Conservation (phyloP, 805 yeast species). For the Saccharomyces paradoxus region DNA sequence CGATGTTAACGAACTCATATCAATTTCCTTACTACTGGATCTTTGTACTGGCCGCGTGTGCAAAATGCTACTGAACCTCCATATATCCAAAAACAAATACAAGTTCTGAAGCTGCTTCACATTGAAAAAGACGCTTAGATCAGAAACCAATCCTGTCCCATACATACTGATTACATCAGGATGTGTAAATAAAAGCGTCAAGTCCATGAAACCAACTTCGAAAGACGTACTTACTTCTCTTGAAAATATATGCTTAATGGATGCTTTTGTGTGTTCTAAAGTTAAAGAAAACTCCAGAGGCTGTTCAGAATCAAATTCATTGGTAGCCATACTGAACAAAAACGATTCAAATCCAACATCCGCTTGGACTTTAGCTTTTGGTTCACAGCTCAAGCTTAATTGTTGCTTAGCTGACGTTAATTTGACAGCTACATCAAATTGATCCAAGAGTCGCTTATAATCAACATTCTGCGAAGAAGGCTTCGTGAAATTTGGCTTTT, state of each 20-base stretch:
- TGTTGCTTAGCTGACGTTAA: conserved; percentile 65
- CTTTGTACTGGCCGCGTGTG: conserved; percentile 10
- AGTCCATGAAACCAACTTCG: conserved; percentile 37
- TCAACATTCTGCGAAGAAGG: conserved; percentile 21
- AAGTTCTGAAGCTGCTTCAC: conserved; percentile 83
- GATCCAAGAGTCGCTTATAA: conserved; percentile 40
- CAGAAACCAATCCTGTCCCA: conserved; percentile 45
- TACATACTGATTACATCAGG: conserved; percentile 35
- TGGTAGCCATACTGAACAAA: conserved; percentile 48
- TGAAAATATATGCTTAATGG: conserved; percentile 84
- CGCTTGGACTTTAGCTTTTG: conserved; percentile 88
- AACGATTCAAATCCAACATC: conserved; percentile 66
- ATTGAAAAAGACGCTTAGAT: conserved; percentile 56
- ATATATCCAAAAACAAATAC: conserved; percentile 71
- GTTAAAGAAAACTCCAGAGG: conserved; percentile 40
- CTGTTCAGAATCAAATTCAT: conserved; percentile 34
- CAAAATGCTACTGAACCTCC: conserved; percentile 50
- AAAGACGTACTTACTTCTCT: conserved; percentile 79
- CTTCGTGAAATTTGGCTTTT: conserved; percentile 1
- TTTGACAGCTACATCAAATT: conserved; percentile 54
- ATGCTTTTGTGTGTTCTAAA: conserved; percentile 52
- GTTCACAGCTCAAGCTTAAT: conserved; percentile 79
- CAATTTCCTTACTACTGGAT: conserved; percentile 24
- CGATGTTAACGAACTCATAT: conserved; percentile 38
- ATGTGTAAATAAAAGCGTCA: conserved; percentile 42